phyloP scores from a whole-genome alignment of 108 stramenopile genomes.

The Poteriospumella lacustris region DNA sequence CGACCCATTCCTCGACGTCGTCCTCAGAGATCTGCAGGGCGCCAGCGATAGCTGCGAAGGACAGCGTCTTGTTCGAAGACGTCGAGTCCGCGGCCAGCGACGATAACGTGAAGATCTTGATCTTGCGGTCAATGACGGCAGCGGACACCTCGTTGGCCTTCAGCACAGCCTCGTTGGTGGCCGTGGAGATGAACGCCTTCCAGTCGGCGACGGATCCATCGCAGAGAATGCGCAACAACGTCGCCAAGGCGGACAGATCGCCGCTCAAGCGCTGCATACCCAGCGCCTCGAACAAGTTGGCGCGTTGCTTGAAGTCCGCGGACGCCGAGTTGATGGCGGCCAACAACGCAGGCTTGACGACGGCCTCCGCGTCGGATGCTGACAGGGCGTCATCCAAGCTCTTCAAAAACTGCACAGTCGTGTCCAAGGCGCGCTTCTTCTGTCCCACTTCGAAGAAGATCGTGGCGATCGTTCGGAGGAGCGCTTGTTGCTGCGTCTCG shows the following conservation, averaged over 20 bases:
- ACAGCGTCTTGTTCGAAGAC: not conserved
- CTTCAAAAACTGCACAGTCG: not conserved
- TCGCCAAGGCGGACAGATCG: not conserved
- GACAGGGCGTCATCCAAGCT: not conserved
- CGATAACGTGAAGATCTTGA: not conserved
- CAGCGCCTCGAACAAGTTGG: not conserved
- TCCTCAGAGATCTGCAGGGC: not conserved
- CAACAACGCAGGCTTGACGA: not conserved
- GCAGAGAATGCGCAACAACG: not conserved
- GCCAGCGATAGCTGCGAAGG: not conserved
- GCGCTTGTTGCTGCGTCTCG: not conserved
- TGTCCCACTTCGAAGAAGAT: not conserved
- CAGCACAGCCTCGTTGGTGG: not conserved
- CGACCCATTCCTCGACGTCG: constrained; percentile 19
- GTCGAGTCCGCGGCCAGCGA: not conserved
- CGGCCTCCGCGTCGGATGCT: not conserved
- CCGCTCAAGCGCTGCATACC: not conserved
- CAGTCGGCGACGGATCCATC: not conserved
- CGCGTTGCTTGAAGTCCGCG: not conserved
- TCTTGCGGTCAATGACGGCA: not conserved
- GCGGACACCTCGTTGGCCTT: not conserved
- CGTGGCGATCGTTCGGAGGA: not conserved
- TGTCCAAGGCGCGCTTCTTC: not conserved
- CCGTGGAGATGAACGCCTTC: not conserved
- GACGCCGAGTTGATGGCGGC: not conserved